phyloP scores from a whole-genome alignment of 805 yeast species.

The Candida orba region DNA sequence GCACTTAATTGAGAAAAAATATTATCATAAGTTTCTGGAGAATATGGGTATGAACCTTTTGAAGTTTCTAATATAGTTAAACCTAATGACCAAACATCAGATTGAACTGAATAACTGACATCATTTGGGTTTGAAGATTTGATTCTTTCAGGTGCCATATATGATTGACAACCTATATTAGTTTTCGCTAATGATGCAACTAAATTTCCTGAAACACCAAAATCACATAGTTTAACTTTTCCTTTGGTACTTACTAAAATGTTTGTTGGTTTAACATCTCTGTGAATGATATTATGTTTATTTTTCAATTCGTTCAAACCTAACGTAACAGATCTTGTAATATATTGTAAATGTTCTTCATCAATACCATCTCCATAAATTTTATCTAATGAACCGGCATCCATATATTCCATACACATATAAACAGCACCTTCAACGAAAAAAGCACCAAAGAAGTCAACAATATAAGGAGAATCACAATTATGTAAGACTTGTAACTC shows the following conservation, averaged over 20 bases:
- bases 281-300: slow-evolving; percentile 83
- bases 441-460: slow-evolving; percentile 95
- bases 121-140: slow-evolving; percentile 67
- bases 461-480: slow-evolving; percentile 85
- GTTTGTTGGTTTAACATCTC: slow-evolving; percentile 97
- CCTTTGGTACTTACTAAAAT: slow-evolving; percentile 77
- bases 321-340: slow-evolving; percentile 69
- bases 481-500: slow-evolving; percentile 90
- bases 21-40: slow-evolving; percentile 85
- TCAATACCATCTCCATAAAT: slow-evolving; percentile 68
- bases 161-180: slow-evolving; percentile 94
- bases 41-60: slow-evolving; percentile 90
- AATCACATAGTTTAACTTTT: slow-evolving; percentile 88
- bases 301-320: slow-evolving; percentile 86
- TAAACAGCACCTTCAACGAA: slow-evolving; percentile 97
- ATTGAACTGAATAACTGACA: slow-evolving; percentile 81
- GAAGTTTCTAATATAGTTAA: slow-evolving; percentile 82
- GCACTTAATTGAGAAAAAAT: slow-evolving; percentile 92
- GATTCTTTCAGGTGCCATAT: slow-evolving; percentile 98
- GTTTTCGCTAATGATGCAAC: slow-evolving; percentile 94
- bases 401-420: slow-evolving; percentile 98
- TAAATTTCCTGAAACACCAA: slow-evolving; percentile 91
- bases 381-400: slow-evolving; percentile 89
- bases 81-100: slow-evolving; percentile 95
- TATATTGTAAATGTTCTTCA: slow-evolving; percentile 73